Evolutionary conservation across 2,329 filamentous ascomycete genomes (phyloP).

Genomic region (Hymenoscyphus repandus): DNA sequence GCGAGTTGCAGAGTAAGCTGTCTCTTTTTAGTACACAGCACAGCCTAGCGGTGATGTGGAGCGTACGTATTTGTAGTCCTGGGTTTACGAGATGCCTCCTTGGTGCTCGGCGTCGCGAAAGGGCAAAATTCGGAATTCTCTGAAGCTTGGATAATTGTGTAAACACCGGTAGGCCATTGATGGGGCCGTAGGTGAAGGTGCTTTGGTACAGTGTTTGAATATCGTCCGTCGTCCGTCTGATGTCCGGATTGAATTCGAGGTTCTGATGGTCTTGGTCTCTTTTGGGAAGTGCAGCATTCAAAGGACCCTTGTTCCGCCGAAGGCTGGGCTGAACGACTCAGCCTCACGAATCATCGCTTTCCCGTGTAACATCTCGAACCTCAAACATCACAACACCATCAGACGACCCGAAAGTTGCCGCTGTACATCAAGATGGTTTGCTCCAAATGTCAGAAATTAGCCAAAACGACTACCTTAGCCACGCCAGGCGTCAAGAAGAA

Average conservation of each 20-base stretch:
- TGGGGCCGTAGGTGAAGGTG: background rate
- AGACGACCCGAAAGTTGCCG: constrained; percentile 12
- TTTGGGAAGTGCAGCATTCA: background rate
- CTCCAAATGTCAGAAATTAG: constrained; percentile 56
- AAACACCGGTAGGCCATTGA: constrained; percentile 4
- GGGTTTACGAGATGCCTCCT: background rate
- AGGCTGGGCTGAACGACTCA: background rate
- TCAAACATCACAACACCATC: constrained; percentile 6
- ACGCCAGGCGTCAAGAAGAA: constrained; percentile 63
- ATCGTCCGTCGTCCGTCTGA: background rate
- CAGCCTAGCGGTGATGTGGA: constrained; percentile 3
- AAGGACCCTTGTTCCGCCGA: too few relatives aligned
- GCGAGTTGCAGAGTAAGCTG: constrained; percentile 4
- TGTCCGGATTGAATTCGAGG: background rate
- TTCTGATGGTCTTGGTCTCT: background rate
- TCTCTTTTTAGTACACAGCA: constrained; percentile 4
- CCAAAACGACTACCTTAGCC: constrained; percentile 54
- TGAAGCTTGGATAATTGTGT: background rate
- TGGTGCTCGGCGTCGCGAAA: background rate
- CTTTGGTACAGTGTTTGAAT: background rate
- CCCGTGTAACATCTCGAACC: background rate
- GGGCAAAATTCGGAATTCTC: background rate
- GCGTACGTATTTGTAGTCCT: constrained; percentile 2
- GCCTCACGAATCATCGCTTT: background rate
- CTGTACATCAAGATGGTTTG: constrained; percentile 49